These are phyloP conservation scores for Nicotiana sylvestris DNA, from an alignment of 257 asterid genomes.

Conservation along the genomic window DNA sequence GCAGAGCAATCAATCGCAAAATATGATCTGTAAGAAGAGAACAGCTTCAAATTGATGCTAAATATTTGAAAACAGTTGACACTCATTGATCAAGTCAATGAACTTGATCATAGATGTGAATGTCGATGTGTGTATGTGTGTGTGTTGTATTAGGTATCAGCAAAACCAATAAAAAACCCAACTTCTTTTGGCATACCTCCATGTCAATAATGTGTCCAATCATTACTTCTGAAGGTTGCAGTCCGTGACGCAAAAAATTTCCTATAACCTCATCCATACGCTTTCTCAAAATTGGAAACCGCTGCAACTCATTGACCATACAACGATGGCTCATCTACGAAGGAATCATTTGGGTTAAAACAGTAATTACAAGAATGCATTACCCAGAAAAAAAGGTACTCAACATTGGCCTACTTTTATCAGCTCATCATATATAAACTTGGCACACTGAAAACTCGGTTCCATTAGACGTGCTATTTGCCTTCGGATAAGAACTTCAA, in stretches of 20 bases:
- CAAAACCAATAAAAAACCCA: not conserved
- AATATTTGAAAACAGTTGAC: not conserved
- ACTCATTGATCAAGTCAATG: not conserved
- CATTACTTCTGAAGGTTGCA: conserved; percentile 82
- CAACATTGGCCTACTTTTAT: conserved; percentile 54
- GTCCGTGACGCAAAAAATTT: conserved; percentile 74
- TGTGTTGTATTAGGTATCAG: not conserved
- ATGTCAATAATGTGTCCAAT: conserved; percentile 78
- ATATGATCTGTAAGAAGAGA: not conserved
- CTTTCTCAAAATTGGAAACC: conserved; percentile 72
- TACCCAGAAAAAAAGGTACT: not conserved
- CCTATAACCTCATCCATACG: conserved; percentile 77
- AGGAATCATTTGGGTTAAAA: conserved; percentile 11
- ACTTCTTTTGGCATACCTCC: conserved; percentile 49
- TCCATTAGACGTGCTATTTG: conserved; percentile 89
- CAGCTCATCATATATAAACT: conserved; percentile 89
- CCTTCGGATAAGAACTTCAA: conserved; percentile 86
- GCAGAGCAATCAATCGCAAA: not conserved
- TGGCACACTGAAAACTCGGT: conserved; percentile 95
- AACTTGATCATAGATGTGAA: not conserved
- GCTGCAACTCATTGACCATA: conserved; percentile 74
- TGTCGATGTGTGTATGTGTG: not conserved
- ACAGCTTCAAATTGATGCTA: not conserved
- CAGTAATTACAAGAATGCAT: not conserved
- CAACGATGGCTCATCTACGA: conserved; percentile 85